Evolutionary conservation across 1,139 yeast genomes (phyloP).

Genomic region (Blastobotrys aristatus): DNA sequence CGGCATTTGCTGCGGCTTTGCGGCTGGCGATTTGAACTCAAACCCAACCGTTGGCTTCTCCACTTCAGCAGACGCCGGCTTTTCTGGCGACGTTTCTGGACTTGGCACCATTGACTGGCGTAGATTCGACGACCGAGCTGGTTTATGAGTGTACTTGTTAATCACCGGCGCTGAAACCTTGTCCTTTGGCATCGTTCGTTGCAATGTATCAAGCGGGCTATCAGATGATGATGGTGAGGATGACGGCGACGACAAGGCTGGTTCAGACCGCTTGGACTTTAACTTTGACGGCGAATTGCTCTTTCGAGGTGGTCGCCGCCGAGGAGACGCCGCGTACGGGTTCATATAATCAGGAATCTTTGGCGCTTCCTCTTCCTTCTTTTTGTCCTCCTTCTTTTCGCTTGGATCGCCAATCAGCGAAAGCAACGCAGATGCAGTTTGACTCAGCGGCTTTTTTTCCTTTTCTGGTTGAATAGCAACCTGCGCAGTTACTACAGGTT

Average conservation of each 20-base stretch:
- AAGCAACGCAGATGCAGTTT: slow-evolving; percentile 61
- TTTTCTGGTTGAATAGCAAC: background rate
- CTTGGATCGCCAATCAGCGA: slow-evolving; percentile 50
- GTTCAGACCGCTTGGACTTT: slow-evolving; percentile 1
- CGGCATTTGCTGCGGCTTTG: background rate
- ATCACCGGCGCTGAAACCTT: slow-evolving; percentile 3
- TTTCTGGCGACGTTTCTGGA: slow-evolving; percentile 13
- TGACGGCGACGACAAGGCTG: background rate
- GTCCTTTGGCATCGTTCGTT: slow-evolving; percentile 17
- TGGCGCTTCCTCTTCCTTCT: slow-evolving; percentile 14
- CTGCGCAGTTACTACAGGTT: background rate
- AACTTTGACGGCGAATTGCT: background rate
- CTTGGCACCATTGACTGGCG: slow-evolving; percentile 24
- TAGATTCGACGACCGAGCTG: slow-evolving; percentile 26
- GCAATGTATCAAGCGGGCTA: slow-evolving; percentile 9
- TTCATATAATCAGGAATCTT: slow-evolving; percentile 42
- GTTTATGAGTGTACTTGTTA: slow-evolving; percentile 25
- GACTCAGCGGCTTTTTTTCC: slow-evolving; percentile 43
- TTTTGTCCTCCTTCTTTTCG: slow-evolving; percentile 18
- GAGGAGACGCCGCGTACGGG: slow-evolving; percentile 44
- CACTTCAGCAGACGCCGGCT: background rate
- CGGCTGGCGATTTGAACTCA: slow-evolving; percentile 7
- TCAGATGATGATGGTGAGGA: background rate
- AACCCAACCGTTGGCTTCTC: background rate
- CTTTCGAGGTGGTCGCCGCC: slow-evolving; percentile 14